Percentiles rank a stretch among this genome's conserved stretches.
phyloP scores from a whole-genome alignment of 805 yeast species.

The Saccharomycopsis amapae region DNA sequence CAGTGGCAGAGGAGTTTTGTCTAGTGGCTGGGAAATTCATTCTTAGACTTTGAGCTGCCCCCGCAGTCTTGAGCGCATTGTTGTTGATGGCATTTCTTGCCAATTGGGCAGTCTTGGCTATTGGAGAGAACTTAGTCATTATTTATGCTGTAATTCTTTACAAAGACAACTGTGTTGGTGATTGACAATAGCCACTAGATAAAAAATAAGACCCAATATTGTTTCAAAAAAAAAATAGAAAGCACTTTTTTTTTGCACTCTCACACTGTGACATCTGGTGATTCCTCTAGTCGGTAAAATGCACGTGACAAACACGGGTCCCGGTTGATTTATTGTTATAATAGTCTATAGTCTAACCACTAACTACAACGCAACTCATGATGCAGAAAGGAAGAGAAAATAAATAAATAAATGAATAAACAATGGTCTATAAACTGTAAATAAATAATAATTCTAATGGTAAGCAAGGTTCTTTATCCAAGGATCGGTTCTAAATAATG shows the following conservation, averaged over 20 bases:
- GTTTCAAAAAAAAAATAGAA: no score
- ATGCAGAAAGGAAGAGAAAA: no score
- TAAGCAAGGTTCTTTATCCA: background rate
- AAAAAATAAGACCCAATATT: background rate
- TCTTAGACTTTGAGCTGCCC: slow-evolving; percentile 14
- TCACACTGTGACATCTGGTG: background rate
- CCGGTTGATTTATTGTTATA: no score
- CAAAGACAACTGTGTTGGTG: no score
- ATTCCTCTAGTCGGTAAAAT: background rate
- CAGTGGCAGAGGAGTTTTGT: slow-evolving; percentile 27
- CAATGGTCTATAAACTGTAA: no score
- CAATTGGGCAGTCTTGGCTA: slow-evolving; percentile 20
- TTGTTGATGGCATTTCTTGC: slow-evolving; percentile 15
- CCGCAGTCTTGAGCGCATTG: slow-evolving; percentile 6
- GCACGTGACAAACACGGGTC: background rate
- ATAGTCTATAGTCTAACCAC: no score
- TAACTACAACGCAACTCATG: no score
- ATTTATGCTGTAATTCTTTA: no score
- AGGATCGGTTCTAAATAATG: slow-evolving; percentile 1
- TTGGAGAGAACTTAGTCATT: slow-evolving; percentile 19
- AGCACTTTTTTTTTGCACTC: background rate
- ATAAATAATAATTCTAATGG: no score
- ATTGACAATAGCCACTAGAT: background rate
- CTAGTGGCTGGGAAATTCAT: slow-evolving; percentile 15
- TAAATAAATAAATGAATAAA: no score